Conservation (phyloP, 352 stramenopile genomes). For the Globisporangium barbulae region DNA sequence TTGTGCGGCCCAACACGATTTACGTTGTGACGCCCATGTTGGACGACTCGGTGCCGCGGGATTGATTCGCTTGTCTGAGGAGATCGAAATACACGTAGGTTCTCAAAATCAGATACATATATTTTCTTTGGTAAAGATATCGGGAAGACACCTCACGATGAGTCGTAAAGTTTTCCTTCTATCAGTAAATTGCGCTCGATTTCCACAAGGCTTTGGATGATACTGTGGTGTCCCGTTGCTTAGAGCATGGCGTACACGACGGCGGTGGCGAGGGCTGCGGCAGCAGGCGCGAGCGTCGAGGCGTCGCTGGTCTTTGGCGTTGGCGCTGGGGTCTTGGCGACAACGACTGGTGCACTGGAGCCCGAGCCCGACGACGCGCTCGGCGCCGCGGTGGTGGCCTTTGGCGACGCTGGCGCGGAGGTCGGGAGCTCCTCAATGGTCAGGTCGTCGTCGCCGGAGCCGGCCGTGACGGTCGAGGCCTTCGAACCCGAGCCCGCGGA, state of each 20-base stretch:
- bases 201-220: not conserved
- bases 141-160: not conserved
- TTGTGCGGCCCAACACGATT: not conserved
- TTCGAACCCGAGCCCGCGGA: slow-evolving; percentile 6
- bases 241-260: slow-evolving; percentile 14
- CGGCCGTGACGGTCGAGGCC: not conserved
- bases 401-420: not conserved
- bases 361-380: not conserved
- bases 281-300: slow-evolving; percentile 9
- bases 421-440: slow-evolving; percentile 6
- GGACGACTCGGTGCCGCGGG: not conserved
- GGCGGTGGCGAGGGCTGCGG: slow-evolving; percentile 1
- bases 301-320: slow-evolving; percentile 7
- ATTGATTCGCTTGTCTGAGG: too few relatives aligned
- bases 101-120: not conserved
- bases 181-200: not conserved
- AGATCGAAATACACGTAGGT: too few relatives aligned
- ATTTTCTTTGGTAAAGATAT: slow-evolving; percentile 8
- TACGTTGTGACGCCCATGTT: not conserved
- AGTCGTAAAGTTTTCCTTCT: not conserved
- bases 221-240: not conserved
- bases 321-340: slow-evolving; percentile 1
- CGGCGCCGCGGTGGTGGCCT: slow-evolving; percentile 1
- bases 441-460: slow-evolving; percentile 11
- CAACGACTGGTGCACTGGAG: not conserved